A percentile compares a stretch with the other conserved stretches of the same genome.
Conservation (phyloP, 805 yeast species). For the Yarrowia hollandica region DNA sequence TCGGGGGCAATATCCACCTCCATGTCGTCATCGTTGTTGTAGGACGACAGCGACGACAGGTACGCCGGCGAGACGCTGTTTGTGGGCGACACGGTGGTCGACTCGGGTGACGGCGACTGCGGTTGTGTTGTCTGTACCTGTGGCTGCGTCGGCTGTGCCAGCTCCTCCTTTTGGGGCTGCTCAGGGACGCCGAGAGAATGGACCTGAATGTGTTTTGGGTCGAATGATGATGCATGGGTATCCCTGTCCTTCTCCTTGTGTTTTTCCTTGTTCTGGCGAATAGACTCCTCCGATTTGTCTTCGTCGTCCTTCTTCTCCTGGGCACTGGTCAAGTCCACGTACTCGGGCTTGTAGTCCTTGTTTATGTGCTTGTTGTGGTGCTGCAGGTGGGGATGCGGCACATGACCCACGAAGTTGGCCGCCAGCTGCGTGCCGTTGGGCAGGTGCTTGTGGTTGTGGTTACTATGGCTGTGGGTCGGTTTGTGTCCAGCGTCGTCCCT, state of each 20-base stretch:
- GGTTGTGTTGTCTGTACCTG: neutral
- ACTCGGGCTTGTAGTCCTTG: slow-evolving; percentile 16
- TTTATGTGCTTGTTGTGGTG: slow-evolving; percentile 7
- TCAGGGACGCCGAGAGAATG: too few species aligned
- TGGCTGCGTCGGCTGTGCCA: neutral
- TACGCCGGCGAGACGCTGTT: slow-evolving; percentile 12
- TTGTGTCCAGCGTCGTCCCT: neutral
- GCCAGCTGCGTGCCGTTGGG: neutral
- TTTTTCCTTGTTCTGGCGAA: neutral
- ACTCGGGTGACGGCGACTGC: slow-evolving; percentile 1
- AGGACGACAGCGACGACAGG: slow-evolving; percentile 12
- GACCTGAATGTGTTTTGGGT: neutral
- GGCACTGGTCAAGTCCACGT: slow-evolving; percentile 1
- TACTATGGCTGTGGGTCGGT: neutral
- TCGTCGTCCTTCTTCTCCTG: neutral
- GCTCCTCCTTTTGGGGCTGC: neutral
- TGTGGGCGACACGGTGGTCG: slow-evolving; percentile 14
- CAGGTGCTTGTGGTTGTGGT: neutral
- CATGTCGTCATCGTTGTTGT: slow-evolving; percentile 10
- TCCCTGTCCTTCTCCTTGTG: slow-evolving; percentile 3
- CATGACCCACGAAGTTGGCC: neutral
- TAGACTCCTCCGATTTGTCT: too few species aligned
- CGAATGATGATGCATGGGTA: neutral
- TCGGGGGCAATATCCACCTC: neutral
- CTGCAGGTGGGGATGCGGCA: slow-evolving; percentile 9